Percentiles rank a stretch among this genome's conserved stretches.
phyloP scores from a whole-genome alignment of 352 stramenopile species.

The Vaucheria bursata region DNA sequence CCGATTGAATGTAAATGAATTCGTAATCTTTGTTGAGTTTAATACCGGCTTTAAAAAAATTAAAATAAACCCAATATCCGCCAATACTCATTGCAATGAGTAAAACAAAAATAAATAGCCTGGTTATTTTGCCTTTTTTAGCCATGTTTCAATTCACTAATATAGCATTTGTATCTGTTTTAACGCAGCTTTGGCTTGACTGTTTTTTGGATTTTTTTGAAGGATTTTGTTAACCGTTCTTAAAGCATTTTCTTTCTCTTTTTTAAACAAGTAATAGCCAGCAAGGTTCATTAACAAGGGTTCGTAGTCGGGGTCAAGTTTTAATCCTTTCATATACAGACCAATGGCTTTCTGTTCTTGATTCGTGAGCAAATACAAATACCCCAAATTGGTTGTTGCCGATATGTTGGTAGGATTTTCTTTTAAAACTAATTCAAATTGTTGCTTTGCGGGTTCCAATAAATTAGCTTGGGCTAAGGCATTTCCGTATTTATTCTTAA shows the following conservation, averaged over 20 bases:
- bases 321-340: not conserved
- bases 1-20: too few relatives aligned
- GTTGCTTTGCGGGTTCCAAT: not conserved
- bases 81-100: too few relatives aligned
- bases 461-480: not conserved
- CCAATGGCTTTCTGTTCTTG: not conserved
- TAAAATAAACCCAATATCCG: too few relatives aligned
- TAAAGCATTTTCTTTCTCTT: not conserved
- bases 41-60: too few relatives aligned
- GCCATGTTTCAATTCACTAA: not conserved
- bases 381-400: not conserved
- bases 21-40: too few relatives aligned
- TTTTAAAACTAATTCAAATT: not conserved
- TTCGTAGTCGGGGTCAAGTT: not conserved
- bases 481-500: not conserved
- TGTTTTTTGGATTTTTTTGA: not conserved
- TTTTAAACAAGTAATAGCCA: not conserved
- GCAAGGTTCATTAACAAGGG: not conserved
- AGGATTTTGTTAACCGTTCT: not conserved
- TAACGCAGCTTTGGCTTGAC: not conserved
- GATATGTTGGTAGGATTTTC: not conserved
- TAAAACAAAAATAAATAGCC: too few relatives aligned
- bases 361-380: not conserved
- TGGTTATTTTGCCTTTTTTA: too few relatives aligned
- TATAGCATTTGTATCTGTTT: not conserved